Evolutionary conservation across 768 basidiomycete species (phyloP), one percentile per base, ranked within the genome.

Genomic region (Lentinula edodes): DNA sequence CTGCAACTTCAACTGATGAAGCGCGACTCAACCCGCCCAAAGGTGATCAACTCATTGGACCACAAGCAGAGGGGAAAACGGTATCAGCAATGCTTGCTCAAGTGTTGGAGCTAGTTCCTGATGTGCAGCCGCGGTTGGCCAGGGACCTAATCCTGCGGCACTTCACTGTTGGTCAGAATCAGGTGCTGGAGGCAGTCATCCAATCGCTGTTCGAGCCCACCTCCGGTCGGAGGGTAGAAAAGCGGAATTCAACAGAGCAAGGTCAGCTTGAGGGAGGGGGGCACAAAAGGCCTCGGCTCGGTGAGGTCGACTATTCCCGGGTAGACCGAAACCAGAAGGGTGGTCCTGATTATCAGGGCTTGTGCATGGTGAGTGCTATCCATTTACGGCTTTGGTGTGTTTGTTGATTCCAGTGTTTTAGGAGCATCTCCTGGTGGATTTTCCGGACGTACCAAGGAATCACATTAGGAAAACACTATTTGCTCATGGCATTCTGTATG

Each of bases 151-250:
- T 90, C 34, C 71, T 76, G 41, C 68, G 76, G 48, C 74, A 80
- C 62, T 68, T 80, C 34, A 72, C 34, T 42, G n/a, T 75, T 4
- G 65, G 71, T 3, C 71, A 75, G 46, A 73, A 74, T 0, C 64
- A 74, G 13, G 78, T 83, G 43, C 76, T 84, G 41, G 81, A 88
- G 66, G 71, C 72, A 6, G 81, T 88, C 0, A 64, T 93, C 7
- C 83, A 89, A 53, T 65, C 72, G 7, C 77, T 92, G 0, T 83
- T 91, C 54, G 90, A 91, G 62, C 75, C 84, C 61, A 73, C 81
- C 0, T 66, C 71, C 12, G 89, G 90, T 66, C 89, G 89, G 0
- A 85, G 77, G 62, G 71, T 76, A 3, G 76, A 77, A 6, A 83
- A 81, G 70, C 70, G 75, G 16, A 78, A 78, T 60, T 69, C 66